These are phyloP conservation scores for Fragaria nilgerrensis DNA, from an alignment of 306 rosid genomes.

Conservation along the genomic window DNA sequence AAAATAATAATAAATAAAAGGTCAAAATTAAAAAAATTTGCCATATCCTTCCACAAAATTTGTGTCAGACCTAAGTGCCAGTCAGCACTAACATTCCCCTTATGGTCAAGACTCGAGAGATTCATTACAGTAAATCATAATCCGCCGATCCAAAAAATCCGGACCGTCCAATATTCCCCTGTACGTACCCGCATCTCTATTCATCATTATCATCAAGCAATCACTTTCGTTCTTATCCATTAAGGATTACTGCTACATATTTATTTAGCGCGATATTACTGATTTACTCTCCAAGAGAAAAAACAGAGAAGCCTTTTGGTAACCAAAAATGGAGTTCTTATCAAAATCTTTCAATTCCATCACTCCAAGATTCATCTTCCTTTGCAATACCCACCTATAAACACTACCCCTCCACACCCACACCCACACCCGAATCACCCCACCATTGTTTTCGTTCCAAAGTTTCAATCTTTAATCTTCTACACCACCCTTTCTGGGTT, in stretches of 20 bases:
- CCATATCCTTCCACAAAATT: not conserved
- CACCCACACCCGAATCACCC: not conserved
- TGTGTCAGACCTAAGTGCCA: not conserved
- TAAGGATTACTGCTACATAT: not conserved
- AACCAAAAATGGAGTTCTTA: slow-evolving; percentile 30
- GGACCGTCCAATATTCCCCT: not conserved
- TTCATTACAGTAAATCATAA: not conserved
- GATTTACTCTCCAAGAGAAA: not conserved
- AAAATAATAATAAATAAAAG: no score
- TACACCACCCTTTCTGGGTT: not conserved
- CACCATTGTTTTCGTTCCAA: not conserved
- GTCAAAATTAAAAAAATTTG: not conserved
- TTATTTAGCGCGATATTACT: not conserved
- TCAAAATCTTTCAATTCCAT: slow-evolving; percentile 30
- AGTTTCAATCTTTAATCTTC: not conserved
- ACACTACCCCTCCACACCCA: not conserved
- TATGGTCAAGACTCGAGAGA: not conserved
- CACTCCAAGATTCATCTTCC: slow-evolving; percentile 31
- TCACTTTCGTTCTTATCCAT: slow-evolving; percentile 11
- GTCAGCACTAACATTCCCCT: not conserved
- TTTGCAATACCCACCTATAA: slow-evolving; percentile 34
- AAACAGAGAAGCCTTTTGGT: not conserved
- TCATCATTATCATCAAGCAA: not conserved
- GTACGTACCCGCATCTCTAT: not conserved
- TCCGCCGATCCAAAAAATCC: not conserved